A percentile compares a stretch with the other conserved stretches of the same genome.
Evolutionary conservation across 768 basidiomycete genomes (phyloP).

Genomic region (Suillus variegatus): DNA sequence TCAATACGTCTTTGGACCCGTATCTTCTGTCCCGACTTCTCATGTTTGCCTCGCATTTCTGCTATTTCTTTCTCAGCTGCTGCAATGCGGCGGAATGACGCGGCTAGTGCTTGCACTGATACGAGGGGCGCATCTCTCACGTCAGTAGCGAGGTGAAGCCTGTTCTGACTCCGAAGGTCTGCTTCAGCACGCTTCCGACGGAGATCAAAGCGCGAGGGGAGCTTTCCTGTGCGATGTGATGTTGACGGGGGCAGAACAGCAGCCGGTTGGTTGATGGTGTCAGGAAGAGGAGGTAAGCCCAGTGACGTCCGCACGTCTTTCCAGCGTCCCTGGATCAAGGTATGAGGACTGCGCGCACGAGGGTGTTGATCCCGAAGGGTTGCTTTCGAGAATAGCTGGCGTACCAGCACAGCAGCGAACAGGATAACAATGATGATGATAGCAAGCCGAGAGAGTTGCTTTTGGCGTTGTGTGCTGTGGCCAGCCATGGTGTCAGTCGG

Average conservation of each 20-base stretch:
- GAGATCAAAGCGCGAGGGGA: slow-evolving; percentile 26
- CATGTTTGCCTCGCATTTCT: background rate
- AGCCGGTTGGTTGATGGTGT: slow-evolving; percentile 8
- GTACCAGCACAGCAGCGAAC: slow-evolving; percentile 22
- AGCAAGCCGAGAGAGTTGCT: slow-evolving; percentile 17
- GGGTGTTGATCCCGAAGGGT: background rate
- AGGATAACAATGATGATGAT: slow-evolving; percentile 23
- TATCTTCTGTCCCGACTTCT: slow-evolving; percentile 7
- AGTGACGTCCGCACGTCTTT: slow-evolving; percentile 31
- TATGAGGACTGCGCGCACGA: background rate
- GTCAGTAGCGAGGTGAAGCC: slow-evolving; percentile 28
- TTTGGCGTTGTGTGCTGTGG: slow-evolving; percentile 16
- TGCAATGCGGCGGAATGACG: slow-evolving; percentile 6
- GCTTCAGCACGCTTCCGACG: slow-evolving; percentile 17
- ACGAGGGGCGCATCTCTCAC: slow-evolving; percentile 11
- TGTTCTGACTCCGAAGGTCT: slow-evolving; percentile 14
- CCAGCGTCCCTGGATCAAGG: slow-evolving; percentile 34
- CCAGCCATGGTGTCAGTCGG: slow-evolving; percentile 23
- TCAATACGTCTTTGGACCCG: background rate
- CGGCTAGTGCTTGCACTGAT: slow-evolving; percentile 10
- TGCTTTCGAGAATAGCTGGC: slow-evolving; percentile 13
- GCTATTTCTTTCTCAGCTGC: slow-evolving; percentile 11
- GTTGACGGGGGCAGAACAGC: background rate
- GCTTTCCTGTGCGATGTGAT: slow-evolving; percentile 9
- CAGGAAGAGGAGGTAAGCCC: slow-evolving; percentile 28